A percentile compares a stretch with the other conserved stretches of the same genome.
Evolutionary conservation across 257 asterid genomes (phyloP).

Genomic region (Ajuga chamaepitys): DNA sequence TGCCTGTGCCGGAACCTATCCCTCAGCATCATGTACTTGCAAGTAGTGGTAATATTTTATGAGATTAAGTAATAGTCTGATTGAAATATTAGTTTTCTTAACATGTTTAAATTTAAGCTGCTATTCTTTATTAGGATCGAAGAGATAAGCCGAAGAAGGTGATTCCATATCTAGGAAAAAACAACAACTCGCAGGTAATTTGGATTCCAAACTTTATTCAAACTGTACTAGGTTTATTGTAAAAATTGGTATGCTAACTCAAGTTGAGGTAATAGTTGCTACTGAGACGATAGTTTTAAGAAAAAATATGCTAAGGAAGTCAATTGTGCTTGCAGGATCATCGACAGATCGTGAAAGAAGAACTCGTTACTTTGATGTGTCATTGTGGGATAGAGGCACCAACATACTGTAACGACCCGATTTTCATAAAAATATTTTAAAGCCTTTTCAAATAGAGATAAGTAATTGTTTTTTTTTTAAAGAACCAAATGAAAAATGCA

Average conservation of each 20-base stretch:
- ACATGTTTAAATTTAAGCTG: neutral
- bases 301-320: constrained; percentile 6
- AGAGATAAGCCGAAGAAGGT: constrained; percentile 32
- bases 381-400: too few relatives aligned
- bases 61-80: neutral
- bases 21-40: constrained; percentile 19
- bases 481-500: too few relatives aligned
- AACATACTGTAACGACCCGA: too few relatives aligned
- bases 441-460: too few relatives aligned
- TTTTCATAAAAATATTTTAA: too few relatives aligned
- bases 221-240: constrained; percentile 15
- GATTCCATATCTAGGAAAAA: constrained; percentile 24
- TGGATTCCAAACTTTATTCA: constrained; percentile 26
- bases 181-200: constrained; percentile 16
- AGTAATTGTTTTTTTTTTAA: too few relatives aligned
- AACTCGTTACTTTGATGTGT: too few relatives aligned
- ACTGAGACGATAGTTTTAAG: neutral
- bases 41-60: constrained; percentile 26
- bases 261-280: constrained; percentile 11
- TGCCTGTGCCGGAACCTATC: constrained; percentile 13
- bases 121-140: constrained; percentile 28
- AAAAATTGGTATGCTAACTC: too few relatives aligned
- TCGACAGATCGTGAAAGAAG: constrained; percentile 17
- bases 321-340: constrained; percentile 28
- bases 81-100: neutral